Conservation (phyloP, 495 filamentous ascomycete genomes). For the Bathelium albidoporum region DNA sequence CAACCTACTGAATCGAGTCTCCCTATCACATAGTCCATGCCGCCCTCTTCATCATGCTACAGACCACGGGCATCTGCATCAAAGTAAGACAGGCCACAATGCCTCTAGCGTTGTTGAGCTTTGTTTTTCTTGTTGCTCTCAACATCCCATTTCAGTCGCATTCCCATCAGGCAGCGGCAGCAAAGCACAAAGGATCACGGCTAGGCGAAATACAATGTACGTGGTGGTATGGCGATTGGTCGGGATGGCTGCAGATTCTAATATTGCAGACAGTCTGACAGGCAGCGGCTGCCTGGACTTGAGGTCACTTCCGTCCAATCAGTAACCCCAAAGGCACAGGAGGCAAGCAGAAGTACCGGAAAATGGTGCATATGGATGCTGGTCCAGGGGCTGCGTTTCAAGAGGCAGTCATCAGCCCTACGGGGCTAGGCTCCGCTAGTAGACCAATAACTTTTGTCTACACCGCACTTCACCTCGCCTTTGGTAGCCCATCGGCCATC, state of each 20-base stretch:
- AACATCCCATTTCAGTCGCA: neutral
- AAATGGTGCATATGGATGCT: neutral
- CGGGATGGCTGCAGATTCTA: neutral
- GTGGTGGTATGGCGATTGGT: neutral
- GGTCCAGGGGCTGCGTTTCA: neutral
- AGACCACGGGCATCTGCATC: neutral
- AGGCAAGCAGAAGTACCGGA: neutral
- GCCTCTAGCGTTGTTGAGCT: no score
- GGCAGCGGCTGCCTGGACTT: neutral
- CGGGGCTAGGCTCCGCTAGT: neutral
- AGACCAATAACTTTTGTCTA: neutral
- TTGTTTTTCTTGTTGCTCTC: neutral
- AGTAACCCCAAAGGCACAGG: neutral
- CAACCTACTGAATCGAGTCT: neutral
- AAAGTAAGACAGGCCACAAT: neutral
- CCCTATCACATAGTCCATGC: neutral
- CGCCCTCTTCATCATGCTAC: neutral
- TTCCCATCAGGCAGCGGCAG: neutral
- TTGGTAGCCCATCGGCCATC: neutral
- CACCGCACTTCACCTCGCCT: slow-evolving; percentile 1
- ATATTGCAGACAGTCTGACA: neutral
- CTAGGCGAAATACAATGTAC: no score
- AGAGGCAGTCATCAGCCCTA: slow-evolving; percentile 2
- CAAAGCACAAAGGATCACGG: neutral
- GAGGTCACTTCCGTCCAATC: neutral